Conservation (phyloP, 441 rosid species). For the Melastoma candidum region DNA sequence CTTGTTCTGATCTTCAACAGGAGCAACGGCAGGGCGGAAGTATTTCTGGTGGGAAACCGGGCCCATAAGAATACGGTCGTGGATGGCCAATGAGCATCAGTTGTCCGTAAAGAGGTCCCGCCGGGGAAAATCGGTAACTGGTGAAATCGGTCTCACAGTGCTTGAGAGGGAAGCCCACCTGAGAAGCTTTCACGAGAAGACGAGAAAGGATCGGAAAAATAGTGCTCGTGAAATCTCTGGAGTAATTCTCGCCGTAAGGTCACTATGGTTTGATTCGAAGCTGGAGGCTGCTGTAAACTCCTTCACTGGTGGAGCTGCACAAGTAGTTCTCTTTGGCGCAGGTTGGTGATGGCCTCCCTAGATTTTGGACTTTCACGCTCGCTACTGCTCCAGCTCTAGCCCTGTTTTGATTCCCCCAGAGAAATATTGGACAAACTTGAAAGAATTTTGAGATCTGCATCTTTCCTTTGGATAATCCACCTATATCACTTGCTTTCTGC, state of each 20-base stretch:
- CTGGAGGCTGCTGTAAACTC: conserved; percentile 63
- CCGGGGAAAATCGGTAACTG: too few relatives aligned
- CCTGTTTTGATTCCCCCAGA: too few relatives aligned
- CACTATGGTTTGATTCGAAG: conserved; percentile 83
- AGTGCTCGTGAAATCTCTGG: conserved; percentile 76
- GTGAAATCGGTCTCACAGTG: too few relatives aligned
- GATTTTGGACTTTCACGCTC: not conserved
- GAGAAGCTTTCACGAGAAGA: conserved; percentile 62
- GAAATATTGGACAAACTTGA: too few relatives aligned
- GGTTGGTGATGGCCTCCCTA: conserved; percentile 34
- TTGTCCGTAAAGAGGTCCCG: too few relatives aligned
- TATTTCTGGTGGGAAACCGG: conserved; percentile 60
- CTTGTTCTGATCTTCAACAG: too few relatives aligned
- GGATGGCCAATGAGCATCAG: conserved; percentile 61
- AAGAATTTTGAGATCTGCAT: too few relatives aligned
- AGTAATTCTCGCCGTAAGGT: conserved; percentile 76
- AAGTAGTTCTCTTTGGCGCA: conserved; percentile 90
- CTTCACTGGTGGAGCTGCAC: conserved; percentile 36
- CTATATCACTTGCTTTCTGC: too few relatives aligned
- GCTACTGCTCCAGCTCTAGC: too few relatives aligned
- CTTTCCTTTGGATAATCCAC: too few relatives aligned
- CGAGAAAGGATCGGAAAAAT: conserved; percentile 44
- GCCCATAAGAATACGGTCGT: conserved; percentile 58
- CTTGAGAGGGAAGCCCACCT: conserved; percentile 75
- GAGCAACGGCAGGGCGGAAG: too few relatives aligned